Conservation (phyloP, 2,329 filamentous ascomycete species). For the Aureobasidium zeae region DNA sequence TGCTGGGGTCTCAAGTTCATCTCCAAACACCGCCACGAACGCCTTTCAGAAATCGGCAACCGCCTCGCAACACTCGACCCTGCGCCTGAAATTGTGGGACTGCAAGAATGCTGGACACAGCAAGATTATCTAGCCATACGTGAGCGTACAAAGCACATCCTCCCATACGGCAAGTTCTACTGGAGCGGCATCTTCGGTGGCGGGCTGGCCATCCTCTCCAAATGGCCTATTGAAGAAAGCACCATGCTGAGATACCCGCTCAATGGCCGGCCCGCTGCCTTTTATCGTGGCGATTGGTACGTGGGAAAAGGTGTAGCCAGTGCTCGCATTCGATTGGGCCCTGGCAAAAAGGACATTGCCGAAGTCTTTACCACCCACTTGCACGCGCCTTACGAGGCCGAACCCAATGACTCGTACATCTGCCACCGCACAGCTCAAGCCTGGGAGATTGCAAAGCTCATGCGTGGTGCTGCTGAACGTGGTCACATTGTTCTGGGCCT, state of each 20-base stretch:
- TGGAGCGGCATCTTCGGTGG: slow-evolving; percentile 79
- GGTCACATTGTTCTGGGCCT: slow-evolving; percentile 77
- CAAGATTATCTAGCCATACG: slow-evolving; percentile 74
- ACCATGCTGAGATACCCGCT: slow-evolving; percentile 81
- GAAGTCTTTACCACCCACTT: slow-evolving; percentile 93
- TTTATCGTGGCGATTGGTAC: slow-evolving; percentile 92
- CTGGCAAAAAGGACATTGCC: slow-evolving; percentile 54
- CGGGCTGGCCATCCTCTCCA: slow-evolving; percentile 78
- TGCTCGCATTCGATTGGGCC: slow-evolving; percentile 66
- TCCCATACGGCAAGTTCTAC: slow-evolving; percentile 93
- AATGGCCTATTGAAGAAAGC: slow-evolving; percentile 87
- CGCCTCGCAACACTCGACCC: slow-evolving; percentile 62
- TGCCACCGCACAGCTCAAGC: slow-evolving; percentile 87
- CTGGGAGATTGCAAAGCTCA: slow-evolving; percentile 87
- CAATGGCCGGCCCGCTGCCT: slow-evolving; percentile 86
- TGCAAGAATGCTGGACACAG: slow-evolving; percentile 92
- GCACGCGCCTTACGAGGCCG: slow-evolving; percentile 78
- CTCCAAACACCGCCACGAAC: slow-evolving; percentile 65
- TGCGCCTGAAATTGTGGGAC: slow-evolving; percentile 72
- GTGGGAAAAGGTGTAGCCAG: slow-evolving; percentile 90
- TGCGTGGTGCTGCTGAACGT: slow-evolving; percentile 68
- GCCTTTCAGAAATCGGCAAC: slow-evolving; percentile 73
- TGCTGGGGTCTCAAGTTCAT: slow-evolving; percentile 94
- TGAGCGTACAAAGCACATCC: slow-evolving; percentile 57
- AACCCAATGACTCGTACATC: slow-evolving; percentile 73